Conservation (phyloP, 2,329 filamentous ascomycete species). For the Stromatinia cepivora region DNA sequence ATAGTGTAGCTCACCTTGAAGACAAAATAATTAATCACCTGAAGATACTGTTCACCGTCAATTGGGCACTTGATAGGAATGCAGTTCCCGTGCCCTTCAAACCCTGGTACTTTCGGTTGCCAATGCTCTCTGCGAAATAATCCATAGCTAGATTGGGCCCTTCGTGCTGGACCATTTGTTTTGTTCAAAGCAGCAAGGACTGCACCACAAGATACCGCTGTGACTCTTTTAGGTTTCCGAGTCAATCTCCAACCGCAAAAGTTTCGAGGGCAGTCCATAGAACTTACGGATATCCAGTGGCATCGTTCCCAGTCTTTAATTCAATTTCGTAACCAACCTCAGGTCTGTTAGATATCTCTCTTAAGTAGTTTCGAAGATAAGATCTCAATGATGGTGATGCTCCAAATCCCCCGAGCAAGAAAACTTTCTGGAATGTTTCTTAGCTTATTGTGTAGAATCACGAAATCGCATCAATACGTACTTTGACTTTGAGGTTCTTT, state of each 20-base stretch:
- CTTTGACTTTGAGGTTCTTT: conserved; percentile 23
- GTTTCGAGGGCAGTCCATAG: not conserved
- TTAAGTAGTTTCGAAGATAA: conserved; percentile 23
- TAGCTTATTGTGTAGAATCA: not conserved
- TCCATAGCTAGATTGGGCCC: conserved; percentile 26
- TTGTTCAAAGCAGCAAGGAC: conserved; percentile 29
- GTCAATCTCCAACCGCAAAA: not conserved
- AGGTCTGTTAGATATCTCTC: not conserved
- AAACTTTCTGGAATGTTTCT: conserved; percentile 28
- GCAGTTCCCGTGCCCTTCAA: conserved; percentile 14
- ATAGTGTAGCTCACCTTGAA: conserved; percentile 20
- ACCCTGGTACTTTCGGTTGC: not conserved
- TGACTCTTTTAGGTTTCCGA: conserved; percentile 20
- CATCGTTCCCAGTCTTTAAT: not conserved
- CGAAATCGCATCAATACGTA: not conserved
- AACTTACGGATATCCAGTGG: not conserved
- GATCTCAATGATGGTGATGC: conserved; percentile 25
- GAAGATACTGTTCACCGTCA: conserved; percentile 26
- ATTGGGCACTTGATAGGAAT: conserved; percentile 15
- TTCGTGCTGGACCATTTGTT: conserved; percentile 25
- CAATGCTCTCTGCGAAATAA: conserved; percentile 25
- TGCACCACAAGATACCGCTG: conserved; percentile 29
- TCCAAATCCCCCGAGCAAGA: conserved; percentile 34
- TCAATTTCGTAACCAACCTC: conserved; percentile 7
- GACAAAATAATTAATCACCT: conserved; percentile 28